These are phyloP conservation scores for Kwoniella botswanensis DNA, from an alignment of 768 basidiomycete species.

Conservation along the genomic window DNA sequence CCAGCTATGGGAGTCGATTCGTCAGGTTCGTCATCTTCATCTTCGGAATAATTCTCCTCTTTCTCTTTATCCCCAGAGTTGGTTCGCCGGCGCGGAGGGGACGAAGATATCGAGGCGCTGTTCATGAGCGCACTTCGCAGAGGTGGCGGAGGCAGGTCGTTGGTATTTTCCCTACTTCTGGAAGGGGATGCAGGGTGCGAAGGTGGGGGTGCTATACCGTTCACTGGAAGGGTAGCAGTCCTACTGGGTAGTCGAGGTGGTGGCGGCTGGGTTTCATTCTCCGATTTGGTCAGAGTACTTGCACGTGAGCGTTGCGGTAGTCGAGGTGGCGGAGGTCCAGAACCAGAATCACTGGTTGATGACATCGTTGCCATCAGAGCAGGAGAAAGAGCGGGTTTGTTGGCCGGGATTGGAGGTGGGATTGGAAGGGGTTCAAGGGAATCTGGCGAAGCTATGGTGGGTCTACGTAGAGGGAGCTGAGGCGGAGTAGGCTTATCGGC, in stretches of 20 bases:
- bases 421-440: neutral
- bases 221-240: slow-evolving; percentile 12
- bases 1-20: slow-evolving; percentile 27
- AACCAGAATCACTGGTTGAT: slow-evolving; percentile 1
- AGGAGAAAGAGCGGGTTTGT: slow-evolving; percentile 19
- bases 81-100: slow-evolving; percentile 29
- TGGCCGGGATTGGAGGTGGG: slow-evolving; percentile 30
- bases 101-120: slow-evolving; percentile 23
- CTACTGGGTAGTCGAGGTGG: slow-evolving; percentile 37
- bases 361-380: neutral
- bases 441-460: slow-evolving; percentile 19
- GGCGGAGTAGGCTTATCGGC: slow-evolving; percentile 18
- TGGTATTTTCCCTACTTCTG: slow-evolving; percentile 25
- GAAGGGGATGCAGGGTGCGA: slow-evolving; percentile 19
- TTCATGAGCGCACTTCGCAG: slow-evolving; percentile 29
- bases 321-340: slow-evolving; percentile 22
- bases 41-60: slow-evolving; percentile 44
- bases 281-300: slow-evolving; percentile 17
- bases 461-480: slow-evolving; percentile 28
- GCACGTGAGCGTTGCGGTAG: slow-evolving; percentile 22
- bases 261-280: slow-evolving; percentile 9
- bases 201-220: slow-evolving; percentile 16
- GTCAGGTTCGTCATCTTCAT: slow-evolving; percentile 50
- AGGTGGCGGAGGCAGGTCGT: slow-evolving; percentile 44
- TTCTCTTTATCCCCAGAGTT: slow-evolving; percentile 17